Percentiles rank a stretch among this genome's conserved stretches.
Conservation (phyloP, 2,329 filamentous ascomycete genomes). For the Colletotrichum cordylinicola region DNA sequence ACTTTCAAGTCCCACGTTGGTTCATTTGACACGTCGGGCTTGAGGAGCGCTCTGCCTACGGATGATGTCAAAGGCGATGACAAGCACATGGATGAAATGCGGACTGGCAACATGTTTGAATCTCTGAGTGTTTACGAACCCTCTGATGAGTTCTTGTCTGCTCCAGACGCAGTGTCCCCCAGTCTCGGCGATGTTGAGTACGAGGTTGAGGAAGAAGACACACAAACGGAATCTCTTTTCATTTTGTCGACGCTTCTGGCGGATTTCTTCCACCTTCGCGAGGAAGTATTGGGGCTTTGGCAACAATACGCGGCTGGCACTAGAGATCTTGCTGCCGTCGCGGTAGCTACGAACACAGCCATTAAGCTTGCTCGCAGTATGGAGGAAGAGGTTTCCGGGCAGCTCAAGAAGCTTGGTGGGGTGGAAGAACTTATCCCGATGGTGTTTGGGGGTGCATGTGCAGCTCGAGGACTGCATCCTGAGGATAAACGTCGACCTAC, state of each 20-base stretch:
- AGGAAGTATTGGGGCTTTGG: constrained; percentile 36
- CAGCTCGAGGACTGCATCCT: not conserved
- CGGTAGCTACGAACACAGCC: constrained; percentile 43
- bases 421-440: not conserved
- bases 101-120: constrained; percentile 36
- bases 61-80: not conserved
- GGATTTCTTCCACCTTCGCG: constrained; percentile 34
- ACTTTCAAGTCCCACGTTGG: constrained; percentile 29
- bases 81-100: not conserved
- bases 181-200: constrained; percentile 26
- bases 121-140: constrained; percentile 41
- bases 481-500: not conserved
- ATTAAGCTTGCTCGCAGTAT: constrained; percentile 36
- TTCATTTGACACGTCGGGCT: not conserved
- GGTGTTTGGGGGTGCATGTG: not conserved
- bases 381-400: constrained; percentile 32
- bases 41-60: not conserved
- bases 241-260: constrained; percentile 30
- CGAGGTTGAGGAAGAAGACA: constrained; percentile 27
- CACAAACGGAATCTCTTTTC: constrained; percentile 29
- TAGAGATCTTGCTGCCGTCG: constrained; percentile 36
- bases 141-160: constrained; percentile 39
- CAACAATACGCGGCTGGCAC: constrained; percentile 25
- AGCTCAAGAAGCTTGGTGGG: constrained; percentile 2
- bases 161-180: constrained; percentile 25